phyloP scores from a whole-genome alignment of 2,329 filamentous ascomycete genomes.

The Drechslera avenae region DNA sequence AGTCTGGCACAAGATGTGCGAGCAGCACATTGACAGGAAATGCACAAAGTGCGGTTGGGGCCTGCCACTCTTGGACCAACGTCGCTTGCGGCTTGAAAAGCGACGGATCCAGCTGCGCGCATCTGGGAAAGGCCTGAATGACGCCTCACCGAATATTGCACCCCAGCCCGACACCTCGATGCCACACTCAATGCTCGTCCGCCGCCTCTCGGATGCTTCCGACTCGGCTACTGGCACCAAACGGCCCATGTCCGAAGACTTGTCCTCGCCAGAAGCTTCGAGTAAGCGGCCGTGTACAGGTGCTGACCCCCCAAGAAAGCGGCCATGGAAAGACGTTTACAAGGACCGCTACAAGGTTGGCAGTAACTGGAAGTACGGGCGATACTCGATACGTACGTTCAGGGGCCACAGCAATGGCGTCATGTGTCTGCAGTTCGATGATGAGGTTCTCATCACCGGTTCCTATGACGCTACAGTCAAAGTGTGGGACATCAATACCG shows the following conservation, averaged over 20 bases:
- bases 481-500: constrained; percentile 92
- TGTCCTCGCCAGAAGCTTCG: constrained; percentile 29
- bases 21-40: constrained; percentile 92
- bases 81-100: constrained; percentile 84
- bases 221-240: constrained; percentile 31
- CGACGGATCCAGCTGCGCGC: constrained; percentile 77
- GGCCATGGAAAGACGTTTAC: constrained; percentile 97
- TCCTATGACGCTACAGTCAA: constrained; percentile 96
- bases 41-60: constrained; percentile 97
- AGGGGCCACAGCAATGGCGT: constrained; percentile 88
- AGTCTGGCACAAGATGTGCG: constrained; percentile 98
- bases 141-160: constrained; percentile 59
- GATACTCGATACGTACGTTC: constrained; percentile 82
- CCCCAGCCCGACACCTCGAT: constrained; percentile 50
- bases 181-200: constrained; percentile 16
- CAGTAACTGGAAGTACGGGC: constrained; percentile 95
- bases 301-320: constrained; percentile 50
- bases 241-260: constrained; percentile 34
- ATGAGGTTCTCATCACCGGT: constrained; percentile 88
- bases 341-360: constrained; percentile 94
- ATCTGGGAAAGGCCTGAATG: constrained; percentile 61
- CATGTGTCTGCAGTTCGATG: constrained; percentile 79
- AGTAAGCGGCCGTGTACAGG: constrained; percentile 45
- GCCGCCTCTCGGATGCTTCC: constrained; percentile 20
- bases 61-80: constrained; percentile 84